Evolutionary conservation across 139 green algal species (phyloP).

Genomic region (Micractinium sp.): DNA sequence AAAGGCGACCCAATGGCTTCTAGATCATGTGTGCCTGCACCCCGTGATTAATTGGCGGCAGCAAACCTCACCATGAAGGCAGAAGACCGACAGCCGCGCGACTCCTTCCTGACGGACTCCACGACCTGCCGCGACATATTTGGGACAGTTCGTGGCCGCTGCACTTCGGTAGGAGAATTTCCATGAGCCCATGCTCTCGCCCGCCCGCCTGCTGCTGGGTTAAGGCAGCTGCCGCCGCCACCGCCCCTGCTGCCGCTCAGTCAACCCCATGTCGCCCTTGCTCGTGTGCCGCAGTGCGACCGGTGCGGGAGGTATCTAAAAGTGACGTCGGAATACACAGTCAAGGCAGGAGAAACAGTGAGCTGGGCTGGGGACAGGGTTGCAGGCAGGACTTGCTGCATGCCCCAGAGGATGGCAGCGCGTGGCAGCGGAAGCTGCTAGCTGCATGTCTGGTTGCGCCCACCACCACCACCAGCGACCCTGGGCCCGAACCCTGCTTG

Average conservation of each 20-base stretch:
- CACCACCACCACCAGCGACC: too few relatives aligned
- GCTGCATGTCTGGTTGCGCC: too few relatives aligned
- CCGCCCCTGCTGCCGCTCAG: background rate
- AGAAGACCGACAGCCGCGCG: background rate
- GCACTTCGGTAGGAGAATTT: background rate
- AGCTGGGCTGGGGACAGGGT: background rate
- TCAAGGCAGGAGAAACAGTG: background rate
- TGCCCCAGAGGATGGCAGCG: background rate
- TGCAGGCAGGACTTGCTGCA: background rate
- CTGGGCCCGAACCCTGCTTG: too few relatives aligned
- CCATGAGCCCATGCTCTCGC: background rate
- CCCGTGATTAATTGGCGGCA: too few relatives aligned
- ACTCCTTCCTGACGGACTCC: constrained; percentile 23
- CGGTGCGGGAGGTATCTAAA: constrained; percentile 42
- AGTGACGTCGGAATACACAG: constrained; percentile 17
- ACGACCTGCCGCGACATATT: constrained; percentile 34
- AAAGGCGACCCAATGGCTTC: too few relatives aligned
- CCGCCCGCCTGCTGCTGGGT: background rate
- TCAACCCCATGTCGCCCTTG: too few relatives aligned
- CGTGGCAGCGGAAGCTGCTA: too few relatives aligned
- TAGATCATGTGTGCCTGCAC: too few relatives aligned
- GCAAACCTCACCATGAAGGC: too few relatives aligned
- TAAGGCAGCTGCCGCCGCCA: background rate
- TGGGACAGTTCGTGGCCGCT: constrained; percentile 21
- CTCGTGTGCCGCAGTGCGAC: constrained; percentile 6